Base-by-base conservation (phyloP, 2,329 filamentous ascomycete species). In the Nemania sp. region DNA sequence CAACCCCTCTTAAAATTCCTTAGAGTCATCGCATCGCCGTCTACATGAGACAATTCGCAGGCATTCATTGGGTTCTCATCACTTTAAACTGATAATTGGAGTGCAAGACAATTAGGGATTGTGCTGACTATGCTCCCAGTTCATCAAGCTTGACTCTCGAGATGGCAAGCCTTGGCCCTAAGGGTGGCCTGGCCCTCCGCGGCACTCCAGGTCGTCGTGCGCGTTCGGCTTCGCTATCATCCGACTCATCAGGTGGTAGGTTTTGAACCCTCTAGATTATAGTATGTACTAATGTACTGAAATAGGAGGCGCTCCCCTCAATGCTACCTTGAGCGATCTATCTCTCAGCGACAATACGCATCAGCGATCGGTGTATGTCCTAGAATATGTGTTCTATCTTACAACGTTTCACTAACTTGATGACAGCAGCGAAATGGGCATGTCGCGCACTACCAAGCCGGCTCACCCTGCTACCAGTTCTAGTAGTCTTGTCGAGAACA, bases 221-320 rank as follows among this genome's bases (percentile, higher is more conserved):
- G 43, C 55, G 62, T 25, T 64, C 62, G 11, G 59, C 59, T 11
- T 64, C 62, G 4, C 40, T 64, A 3, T 64, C 62, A 9, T 64
- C 62, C 9, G 62, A 62, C 1, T 64, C 62, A n/a, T 63, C 60
- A 18, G 63, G 57, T 50, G 63, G 63, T 64, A 13, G 37, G 57
- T 58, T 15, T 52, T 15, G 10, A 39, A 32, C 3, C n/a, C 20
- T 21, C 20, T 2, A n/a, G 3, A 7, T 46, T 17, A 9, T 49
- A n/a, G 7, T 12, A 25, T 11, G 9, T 25, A 48, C 60, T 65
- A 52, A 63, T 40, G n/a, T 15, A 6, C 18, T 49, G 34, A 21
- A 5, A 5, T 46, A 60, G 63, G 63, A 39, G 63, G 60, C 11
- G 63, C 57, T 42, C 55, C 57, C 4, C 57, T 65, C 12, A 49